These are phyloP conservation scores for Tympanopsis confertula DNA, from an alignment of 2,329 filamentous ascomycete species.

Conservation along the genomic window DNA sequence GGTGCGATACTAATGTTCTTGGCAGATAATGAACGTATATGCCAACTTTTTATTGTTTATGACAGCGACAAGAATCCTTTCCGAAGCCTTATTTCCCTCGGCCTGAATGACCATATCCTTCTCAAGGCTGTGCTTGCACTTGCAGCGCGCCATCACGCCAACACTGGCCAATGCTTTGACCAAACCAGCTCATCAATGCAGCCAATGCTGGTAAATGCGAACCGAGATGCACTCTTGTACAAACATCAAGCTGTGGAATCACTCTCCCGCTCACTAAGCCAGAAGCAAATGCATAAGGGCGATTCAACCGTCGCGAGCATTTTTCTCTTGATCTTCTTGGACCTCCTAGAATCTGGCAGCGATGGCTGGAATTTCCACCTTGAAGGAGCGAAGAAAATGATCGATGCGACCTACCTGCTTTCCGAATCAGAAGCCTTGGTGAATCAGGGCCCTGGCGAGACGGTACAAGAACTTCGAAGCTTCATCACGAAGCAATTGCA, in stretches of 20 bases:
- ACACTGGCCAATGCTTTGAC: constrained; percentile 12
- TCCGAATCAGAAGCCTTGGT: no score
- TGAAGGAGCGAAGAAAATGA: constrained; percentile 6
- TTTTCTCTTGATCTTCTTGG: constrained; percentile 10
- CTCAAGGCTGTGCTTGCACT: constrained; percentile 18
- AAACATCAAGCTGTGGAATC: constrained; percentile 19
- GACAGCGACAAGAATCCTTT: constrained; percentile 20
- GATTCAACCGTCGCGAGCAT: constrained; percentile 18
- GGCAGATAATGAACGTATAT: constrained; percentile 20
- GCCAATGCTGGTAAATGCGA: constrained; percentile 7
- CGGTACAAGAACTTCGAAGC: constrained; percentile 12
- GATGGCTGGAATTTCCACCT: constrained; percentile 3
- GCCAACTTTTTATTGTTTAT: constrained; percentile 18
- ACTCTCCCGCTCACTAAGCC: constrained; percentile 9
- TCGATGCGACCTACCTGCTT: no score
- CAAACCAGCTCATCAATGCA: not conserved
- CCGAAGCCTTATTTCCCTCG: constrained; percentile 15
- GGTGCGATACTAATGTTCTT: not conserved
- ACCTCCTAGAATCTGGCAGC: not conserved
- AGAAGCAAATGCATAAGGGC: constrained; percentile 3
- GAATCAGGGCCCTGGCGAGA: not conserved
- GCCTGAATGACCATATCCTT: constrained; percentile 12
- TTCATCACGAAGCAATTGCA: constrained; percentile 20
- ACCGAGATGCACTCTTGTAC: constrained; percentile 16
- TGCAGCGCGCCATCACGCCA: constrained; percentile 19